Conservation (phyloP, 1,284 basidiomycete genomes). For the Ceratobasidium sp. region DNA sequence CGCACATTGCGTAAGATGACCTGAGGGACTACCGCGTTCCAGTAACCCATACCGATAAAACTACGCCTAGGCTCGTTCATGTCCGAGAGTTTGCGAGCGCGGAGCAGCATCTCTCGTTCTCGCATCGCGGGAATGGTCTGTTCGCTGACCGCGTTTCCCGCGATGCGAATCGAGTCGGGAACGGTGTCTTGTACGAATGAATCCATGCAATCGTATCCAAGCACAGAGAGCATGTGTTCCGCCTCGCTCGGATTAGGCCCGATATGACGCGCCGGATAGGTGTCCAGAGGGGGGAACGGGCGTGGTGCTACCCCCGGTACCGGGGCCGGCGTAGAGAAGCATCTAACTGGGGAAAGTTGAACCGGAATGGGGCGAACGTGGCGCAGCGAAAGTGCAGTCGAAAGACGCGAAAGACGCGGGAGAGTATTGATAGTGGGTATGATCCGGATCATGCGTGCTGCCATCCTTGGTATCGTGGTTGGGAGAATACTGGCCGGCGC, state of each 20-base stretch:
- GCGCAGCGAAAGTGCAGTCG: conserved; percentile 33
- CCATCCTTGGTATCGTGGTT: conserved; percentile 20
- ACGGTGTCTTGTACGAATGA: conserved; percentile 87
- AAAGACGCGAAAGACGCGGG: conserved; percentile 26
- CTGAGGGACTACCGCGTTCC: conserved; percentile 92
- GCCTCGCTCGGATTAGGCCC: conserved; percentile 87
- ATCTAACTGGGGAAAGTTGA: not conserved
- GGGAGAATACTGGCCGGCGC: conserved; percentile 12
- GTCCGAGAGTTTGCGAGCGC: conserved; percentile 82
- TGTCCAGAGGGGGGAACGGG: conserved; percentile 84
- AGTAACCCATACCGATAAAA: conserved; percentile 99
- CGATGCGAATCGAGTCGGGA: conserved; percentile 82
- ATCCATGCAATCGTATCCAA: conserved; percentile 90
- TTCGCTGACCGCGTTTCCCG: conserved; percentile 73
- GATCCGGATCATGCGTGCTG: conserved; percentile 23
- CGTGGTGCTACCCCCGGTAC: conserved; percentile 20
- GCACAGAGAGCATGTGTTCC: conserved; percentile 79
- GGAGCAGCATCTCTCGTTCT: conserved; percentile 86
- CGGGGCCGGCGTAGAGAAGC: conserved; percentile 38
- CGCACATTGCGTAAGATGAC: conserved; percentile 91
- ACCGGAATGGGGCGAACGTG: conserved; percentile 20
- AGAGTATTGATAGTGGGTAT: not conserved
- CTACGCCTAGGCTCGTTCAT: conserved; percentile 90
- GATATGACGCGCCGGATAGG: conserved; percentile 89
- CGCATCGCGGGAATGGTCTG: conserved; percentile 80